A percentile compares a stretch with the other conserved stretches of the same genome.
Conservation (phyloP, 75 land plant genomes). For the Azolla pinnata region DNA sequence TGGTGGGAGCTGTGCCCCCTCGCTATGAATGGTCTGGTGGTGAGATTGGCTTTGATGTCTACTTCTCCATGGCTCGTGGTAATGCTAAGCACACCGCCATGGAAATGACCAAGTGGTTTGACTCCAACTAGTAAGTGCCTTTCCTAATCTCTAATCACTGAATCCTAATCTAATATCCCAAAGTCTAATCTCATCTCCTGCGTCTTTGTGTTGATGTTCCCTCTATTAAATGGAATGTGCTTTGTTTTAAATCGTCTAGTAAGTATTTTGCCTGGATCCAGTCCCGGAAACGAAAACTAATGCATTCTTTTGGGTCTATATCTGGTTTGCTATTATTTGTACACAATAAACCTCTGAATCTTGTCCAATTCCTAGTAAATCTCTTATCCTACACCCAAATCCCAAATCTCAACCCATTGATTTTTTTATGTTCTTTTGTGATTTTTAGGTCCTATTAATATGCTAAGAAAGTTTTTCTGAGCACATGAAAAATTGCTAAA, state of each 20-base stretch:
- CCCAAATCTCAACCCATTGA: too few relatives aligned
- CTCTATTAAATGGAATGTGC: neutral
- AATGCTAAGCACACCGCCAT: slow-evolving; percentile 70
- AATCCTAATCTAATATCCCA: neutral
- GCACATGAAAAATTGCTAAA: neutral
- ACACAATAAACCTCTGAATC: slow-evolving; percentile 3
- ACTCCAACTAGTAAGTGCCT: slow-evolving; percentile 73
- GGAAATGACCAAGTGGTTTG: slow-evolving; percentile 96
- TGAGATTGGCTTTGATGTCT: slow-evolving; percentile 56
- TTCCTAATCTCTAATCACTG: neutral
- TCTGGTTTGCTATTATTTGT: too few relatives aligned
- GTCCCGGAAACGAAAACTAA: too few relatives aligned
- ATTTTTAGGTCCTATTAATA: neutral
- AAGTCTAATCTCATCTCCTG: slow-evolving; percentile 1
- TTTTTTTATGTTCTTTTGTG: too few relatives aligned
- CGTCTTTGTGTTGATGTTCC: neutral
- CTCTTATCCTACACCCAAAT: too few relatives aligned
- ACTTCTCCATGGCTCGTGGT: slow-evolving; percentile 85
- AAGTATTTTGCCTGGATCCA: slow-evolving; percentile 64
- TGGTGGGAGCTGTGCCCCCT: slow-evolving; percentile 71
- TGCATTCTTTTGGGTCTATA: too few relatives aligned
- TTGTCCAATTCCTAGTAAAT: neutral
- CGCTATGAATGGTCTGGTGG: slow-evolving; percentile 66
- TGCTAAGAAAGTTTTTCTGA: neutral
- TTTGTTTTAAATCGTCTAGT: slow-evolving; percentile 48